Evolutionary conservation across 2,329 filamentous ascomycete species (phyloP), one percentile per base, ranked within the genome.

Genomic region (Huntiella moniliformis): DNA sequence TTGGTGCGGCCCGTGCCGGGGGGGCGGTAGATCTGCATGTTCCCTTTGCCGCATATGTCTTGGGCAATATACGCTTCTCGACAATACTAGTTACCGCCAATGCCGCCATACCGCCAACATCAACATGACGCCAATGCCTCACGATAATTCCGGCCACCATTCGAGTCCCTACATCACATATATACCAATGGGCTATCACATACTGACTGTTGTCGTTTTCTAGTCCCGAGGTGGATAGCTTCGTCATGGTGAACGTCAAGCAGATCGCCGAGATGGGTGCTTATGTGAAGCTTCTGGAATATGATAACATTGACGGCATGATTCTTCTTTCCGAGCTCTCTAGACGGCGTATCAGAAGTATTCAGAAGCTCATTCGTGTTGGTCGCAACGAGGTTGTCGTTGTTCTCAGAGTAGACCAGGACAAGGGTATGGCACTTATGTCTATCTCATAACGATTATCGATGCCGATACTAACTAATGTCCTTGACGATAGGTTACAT

Each of bases 301-400:
- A 98, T 67, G 91, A 98, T 67, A 95, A 96, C 68, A 98, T 98
- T 59, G 92, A 98, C 62, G 91, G 91, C 76, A 98, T 98, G 92
- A 98, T 98, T 59, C 71, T 98, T 54, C 84, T 98, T 54, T 94
- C 85, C 57, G 91, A 98, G 67, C 76, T 98, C 53, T 98, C 92
- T 50, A 79, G 91, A 72, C 77, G 91, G 75, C 91, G 91, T 80
- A 98, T 98, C 59, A 73, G 91, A 70, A 86, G 79, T 73, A 98
- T 98, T 58, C 92, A 98, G 66, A 98, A 98, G 68, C 80, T 98
- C 54, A 98, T 98, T 58, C 80, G 91, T 54, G 91, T 98, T 52
- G 92, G 92, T 49, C 82, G 92, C 56, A 98, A 98, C 60, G 91
- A 98, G 65, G 91, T 98, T 47, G 91, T 98, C 45, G 92, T 98